Evolutionary conservation across 78 protist species (phyloP), one percentile per base, ranked within the genome.

Genomic region (Dictyostelium capitatum): DNA sequence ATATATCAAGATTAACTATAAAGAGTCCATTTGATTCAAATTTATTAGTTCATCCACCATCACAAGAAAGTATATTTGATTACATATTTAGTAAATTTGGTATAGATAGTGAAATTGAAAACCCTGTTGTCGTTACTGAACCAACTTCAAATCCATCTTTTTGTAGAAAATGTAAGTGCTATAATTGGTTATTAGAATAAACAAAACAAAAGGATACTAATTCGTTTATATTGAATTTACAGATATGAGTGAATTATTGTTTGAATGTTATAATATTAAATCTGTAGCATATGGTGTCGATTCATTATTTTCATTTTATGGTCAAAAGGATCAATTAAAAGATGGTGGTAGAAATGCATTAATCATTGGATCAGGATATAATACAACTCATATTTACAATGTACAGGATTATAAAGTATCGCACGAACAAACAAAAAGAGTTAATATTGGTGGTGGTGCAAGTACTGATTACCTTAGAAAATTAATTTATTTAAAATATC

Each of bases 241-340:
- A 89, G 95, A 82, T 47, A 91, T 56, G 74, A 83, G 89, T 19
- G 95, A 91, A 82, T 51, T 91, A 53, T 54, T 91, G 47, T 91
- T 91, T 69, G 95, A 91, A 79, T 80, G 95, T 67, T 91, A 91
- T 67, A 62, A 78, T 70, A 56, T 74, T 50, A 89, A 82, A 37
- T 77, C 95, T n/a, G 74, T 91, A 9, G 67, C 56, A 15, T 91
- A 91, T 91, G 95, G 95, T 30, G 48, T 91, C 8, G 95, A 91
- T 57, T 65, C 89, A 57, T 69, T 91, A 32, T 91, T 91, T 70
- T 80, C 92, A 37, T 91, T 65, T 56, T 91, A 91, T 79, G 57
- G 67, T 1, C 74, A 73, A 20, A 82, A 62, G 41, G 43, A 75
- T 6, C 30, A 48, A 50, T 65, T 87, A 28, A 62, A 82, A 50